Conservation (phyloP, 108 stramenopile genomes). For the Fragilaria crotonensis region DNA sequence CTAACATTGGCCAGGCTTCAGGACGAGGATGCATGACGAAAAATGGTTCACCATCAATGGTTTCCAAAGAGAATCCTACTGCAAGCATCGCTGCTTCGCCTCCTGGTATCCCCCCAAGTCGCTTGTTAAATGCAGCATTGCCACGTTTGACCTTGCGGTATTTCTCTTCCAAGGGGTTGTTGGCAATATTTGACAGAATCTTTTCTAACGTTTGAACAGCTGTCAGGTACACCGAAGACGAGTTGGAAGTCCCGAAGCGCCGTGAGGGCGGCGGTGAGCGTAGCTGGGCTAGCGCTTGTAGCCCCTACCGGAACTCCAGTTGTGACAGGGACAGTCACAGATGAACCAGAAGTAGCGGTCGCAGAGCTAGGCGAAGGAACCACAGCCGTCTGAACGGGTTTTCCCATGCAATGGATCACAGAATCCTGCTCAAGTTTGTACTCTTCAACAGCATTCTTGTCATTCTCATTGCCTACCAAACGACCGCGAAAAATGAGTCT, state of each 20-base stretch:
- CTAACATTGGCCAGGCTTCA: conserved; percentile 65
- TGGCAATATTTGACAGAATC: conserved; percentile 57
- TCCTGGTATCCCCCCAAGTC: conserved; percentile 52
- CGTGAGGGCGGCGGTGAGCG: conserved; percentile 39
- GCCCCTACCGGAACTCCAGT: too few species aligned
- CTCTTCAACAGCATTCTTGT: conserved; percentile 35
- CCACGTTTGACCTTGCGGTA: conserved; percentile 67
- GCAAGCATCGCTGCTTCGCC: conserved; percentile 49
- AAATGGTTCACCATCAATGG: conserved; percentile 16
- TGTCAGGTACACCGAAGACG: conserved; percentile 35
- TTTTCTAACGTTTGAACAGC: conserved; percentile 60
- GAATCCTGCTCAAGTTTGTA: conserved; percentile 69
- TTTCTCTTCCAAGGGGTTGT: conserved; percentile 81
- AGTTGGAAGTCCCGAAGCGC: conserved; percentile 31
- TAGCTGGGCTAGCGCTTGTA: conserved; percentile 8
- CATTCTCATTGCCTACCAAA: conserved; percentile 52
- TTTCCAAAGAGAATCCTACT: conserved; percentile 43
- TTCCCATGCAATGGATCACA: conserved; percentile 86
- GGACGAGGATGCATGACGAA: conserved; percentile 56
- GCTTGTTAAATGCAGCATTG: conserved; percentile 66
- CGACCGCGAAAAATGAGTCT: conserved; percentile 78
- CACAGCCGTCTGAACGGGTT: conserved; percentile 22
- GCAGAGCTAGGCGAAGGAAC: conserved; percentile 11
- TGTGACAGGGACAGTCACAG: conserved; percentile 9
- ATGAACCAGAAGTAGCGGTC: conserved; percentile 13